Conservation (phyloP, 768 basidiomycete species). For the Mycena vulgaris region DNA sequence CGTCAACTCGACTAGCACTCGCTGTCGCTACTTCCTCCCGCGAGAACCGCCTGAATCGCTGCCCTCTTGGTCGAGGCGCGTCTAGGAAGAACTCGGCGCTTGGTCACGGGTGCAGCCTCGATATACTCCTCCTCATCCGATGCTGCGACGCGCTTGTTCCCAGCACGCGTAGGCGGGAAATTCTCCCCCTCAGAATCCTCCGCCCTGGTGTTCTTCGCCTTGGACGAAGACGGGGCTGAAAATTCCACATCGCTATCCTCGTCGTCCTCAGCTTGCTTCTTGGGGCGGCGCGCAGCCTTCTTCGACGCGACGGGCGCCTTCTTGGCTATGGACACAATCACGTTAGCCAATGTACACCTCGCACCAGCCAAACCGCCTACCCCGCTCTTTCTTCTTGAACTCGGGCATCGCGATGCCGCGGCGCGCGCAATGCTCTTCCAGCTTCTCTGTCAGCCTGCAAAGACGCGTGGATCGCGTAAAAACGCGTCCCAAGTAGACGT, state of each 20-base stretch:
- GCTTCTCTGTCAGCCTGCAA: slow-evolving; percentile 24
- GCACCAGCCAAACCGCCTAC: neutral
- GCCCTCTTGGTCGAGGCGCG: slow-evolving; percentile 14
- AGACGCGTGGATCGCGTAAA: slow-evolving; percentile 16
- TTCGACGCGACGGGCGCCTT: slow-evolving; percentile 11
- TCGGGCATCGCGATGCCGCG: slow-evolving; percentile 22
- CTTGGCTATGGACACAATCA: neutral
- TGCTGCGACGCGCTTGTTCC: neutral
- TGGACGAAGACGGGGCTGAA: neutral
- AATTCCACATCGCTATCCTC: slow-evolving; percentile 15
- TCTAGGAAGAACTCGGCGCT: neutral
- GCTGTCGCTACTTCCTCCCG: neutral
- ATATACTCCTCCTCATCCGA: neutral
- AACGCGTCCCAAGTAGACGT: neutral
- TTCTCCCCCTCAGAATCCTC: neutral
- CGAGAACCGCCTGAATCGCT: neutral
- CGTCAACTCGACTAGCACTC: neutral
- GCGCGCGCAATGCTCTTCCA: slow-evolving; percentile 22
- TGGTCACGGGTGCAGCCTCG: neutral
- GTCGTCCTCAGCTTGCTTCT: neutral
- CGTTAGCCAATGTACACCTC: neutral
- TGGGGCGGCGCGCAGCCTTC: slow-evolving; percentile 2
- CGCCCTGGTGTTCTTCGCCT: neutral
- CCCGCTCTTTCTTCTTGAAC: slow-evolving; percentile 28
- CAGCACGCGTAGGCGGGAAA: neutral